Percentiles rank a stretch among this genome's conserved stretches.
These are phyloP conservation scores for Tricholoma bakamatsutake DNA, from an alignment of 768 basidiomycete genomes.

Conservation along the genomic window DNA sequence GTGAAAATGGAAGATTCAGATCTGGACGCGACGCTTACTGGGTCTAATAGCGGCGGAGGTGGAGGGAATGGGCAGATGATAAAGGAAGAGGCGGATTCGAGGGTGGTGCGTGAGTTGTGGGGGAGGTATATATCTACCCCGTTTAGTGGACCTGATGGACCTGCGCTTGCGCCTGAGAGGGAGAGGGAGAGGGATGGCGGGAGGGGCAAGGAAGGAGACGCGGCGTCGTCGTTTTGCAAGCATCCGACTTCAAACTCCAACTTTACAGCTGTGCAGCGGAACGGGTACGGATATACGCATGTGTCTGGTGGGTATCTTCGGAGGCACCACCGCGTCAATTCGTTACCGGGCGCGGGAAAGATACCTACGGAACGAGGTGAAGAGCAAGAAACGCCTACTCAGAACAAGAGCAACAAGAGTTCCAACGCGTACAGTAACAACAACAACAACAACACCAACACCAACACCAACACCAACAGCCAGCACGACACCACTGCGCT, in stretches of 20 bases:
- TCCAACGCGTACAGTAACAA: neutral
- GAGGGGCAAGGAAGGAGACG: slow-evolving; percentile 21
- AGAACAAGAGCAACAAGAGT: neutral
- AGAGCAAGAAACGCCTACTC: neutral
- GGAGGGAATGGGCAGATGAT: slow-evolving; percentile 34
- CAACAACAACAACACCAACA: neutral
- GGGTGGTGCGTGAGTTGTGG: slow-evolving; percentile 15
- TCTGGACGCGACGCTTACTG: slow-evolving; percentile 24
- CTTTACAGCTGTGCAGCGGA: neutral
- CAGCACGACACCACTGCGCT: no score
- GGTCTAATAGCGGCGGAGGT: neutral
- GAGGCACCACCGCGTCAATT: neutral
- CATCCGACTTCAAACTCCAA: neutral
- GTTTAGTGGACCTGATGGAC: slow-evolving; percentile 2
- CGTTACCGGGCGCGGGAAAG: neutral
- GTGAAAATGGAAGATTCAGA: slow-evolving; percentile 11
- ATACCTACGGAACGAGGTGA: no score
- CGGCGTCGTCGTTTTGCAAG: no score
- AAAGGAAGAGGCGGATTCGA: slow-evolving; percentile 6
- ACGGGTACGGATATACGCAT: neutral
- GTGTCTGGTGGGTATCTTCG: no score
- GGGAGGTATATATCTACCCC: slow-evolving; percentile 11
- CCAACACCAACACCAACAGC: neutral
- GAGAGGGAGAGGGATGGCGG: slow-evolving; percentile 15
- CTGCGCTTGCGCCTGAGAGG: slow-evolving; percentile 7